Percentiles rank a stretch among this genome's conserved stretches.
Evolutionary conservation across 306 rosid species (phyloP).

Genomic region (Geum urbanum): DNA sequence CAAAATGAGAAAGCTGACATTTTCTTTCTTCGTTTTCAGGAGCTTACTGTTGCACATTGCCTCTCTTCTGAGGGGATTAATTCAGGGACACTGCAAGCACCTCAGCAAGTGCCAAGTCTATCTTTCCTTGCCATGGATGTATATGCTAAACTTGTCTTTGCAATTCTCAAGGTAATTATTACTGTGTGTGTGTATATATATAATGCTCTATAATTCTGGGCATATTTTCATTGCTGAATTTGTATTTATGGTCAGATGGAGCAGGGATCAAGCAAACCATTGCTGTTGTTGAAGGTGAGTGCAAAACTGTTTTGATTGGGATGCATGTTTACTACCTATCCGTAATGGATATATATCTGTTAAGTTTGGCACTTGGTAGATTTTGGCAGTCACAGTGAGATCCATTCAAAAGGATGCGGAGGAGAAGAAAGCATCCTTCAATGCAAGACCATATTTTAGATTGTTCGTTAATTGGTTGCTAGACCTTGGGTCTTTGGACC

Average conservation of each 20-base stretch:
- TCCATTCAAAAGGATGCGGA: conserved; percentile 77
- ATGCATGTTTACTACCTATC: not conserved
- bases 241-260: conserved; percentile 23
- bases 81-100: conserved; percentile 61
- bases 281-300: conserved; percentile 74
- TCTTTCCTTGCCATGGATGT: conserved; percentile 86
- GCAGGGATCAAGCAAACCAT: conserved; percentile 74
- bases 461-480: conserved; percentile 83
- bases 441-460: conserved; percentile 89
- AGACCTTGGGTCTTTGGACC: conserved; percentile 87
- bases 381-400: conserved; percentile 70
- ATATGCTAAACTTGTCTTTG: conserved; percentile 74
- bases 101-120: conserved; percentile 61
- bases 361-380: conserved; percentile 44
- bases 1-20: not conserved
- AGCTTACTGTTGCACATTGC: conserved; percentile 73
- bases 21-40: conserved; percentile 39
- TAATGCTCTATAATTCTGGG: not conserved
- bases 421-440: conserved; percentile 79
- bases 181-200: not conserved
- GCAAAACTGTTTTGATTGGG: not conserved
- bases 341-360: conserved; percentile 16
- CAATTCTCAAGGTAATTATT: conserved; percentile 68
- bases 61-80: conserved; percentile 66
- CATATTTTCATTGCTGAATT: conserved; percentile 2